phyloP scores from a whole-genome alignment of 2,329 filamentous ascomycete species.

The Calonectria multiphialidica region DNA sequence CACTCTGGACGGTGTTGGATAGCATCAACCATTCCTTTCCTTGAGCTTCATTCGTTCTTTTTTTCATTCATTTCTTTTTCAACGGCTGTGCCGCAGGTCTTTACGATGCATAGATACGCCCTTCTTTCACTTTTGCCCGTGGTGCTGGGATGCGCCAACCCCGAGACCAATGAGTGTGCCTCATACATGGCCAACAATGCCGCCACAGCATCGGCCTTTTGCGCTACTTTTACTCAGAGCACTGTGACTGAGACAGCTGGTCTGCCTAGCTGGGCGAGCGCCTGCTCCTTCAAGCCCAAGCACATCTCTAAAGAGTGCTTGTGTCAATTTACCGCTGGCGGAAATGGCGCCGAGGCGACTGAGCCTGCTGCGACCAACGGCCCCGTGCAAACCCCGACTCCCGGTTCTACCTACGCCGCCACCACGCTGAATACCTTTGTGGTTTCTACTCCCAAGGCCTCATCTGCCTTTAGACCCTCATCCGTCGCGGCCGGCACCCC shows the following conservation, averaged over 20 bases:
- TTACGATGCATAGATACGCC: slow-evolving; percentile 36
- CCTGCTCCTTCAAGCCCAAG: slow-evolving; percentile 45
- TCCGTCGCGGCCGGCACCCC: slow-evolving; percentile 4
- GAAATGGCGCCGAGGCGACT: slow-evolving; percentile 22
- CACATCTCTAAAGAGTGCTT: slow-evolving; percentile 47
- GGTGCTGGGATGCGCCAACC: slow-evolving; percentile 38
- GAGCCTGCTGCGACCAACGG: slow-evolving; percentile 14
- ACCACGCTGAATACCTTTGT: slow-evolving; percentile 34
- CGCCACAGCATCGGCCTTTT: slow-evolving; percentile 29
- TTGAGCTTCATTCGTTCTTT: slow-evolving; percentile 22
- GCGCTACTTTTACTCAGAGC: slow-evolving; percentile 31
- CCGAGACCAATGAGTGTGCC: slow-evolving; percentile 37
- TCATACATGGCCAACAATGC: slow-evolving; percentile 31
- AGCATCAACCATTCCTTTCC: not conserved
- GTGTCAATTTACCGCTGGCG: slow-evolving; percentile 43
- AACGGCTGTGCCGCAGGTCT: slow-evolving; percentile 30
- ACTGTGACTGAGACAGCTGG: slow-evolving; percentile 42
- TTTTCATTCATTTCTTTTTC: slow-evolving; percentile 22
- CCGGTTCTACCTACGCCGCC: slow-evolving; percentile 11
- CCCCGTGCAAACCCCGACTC: slow-evolving; percentile 16
- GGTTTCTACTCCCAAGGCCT: slow-evolving; percentile 11
- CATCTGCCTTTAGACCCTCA: slow-evolving; percentile 1
- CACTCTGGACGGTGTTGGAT: not conserved
- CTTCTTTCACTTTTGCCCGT: slow-evolving; percentile 39
- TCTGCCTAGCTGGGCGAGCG: slow-evolving; percentile 45